phyloP scores from a whole-genome alignment of 1,139 yeast genomes.

The Kurtzmaniella quercitrusa region DNA sequence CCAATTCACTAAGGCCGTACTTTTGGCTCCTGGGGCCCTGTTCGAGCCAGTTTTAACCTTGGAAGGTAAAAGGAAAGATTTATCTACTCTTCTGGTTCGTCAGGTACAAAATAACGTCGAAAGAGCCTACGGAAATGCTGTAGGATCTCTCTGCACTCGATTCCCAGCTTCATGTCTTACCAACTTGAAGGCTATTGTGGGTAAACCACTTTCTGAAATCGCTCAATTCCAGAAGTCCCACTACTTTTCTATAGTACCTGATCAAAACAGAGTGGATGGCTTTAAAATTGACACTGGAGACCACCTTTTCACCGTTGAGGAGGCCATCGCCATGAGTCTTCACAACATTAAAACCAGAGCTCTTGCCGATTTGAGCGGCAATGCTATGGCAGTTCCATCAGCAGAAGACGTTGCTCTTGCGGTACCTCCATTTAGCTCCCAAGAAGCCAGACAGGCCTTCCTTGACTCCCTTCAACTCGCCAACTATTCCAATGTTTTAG shows the following conservation, averaged over 20 bases:
- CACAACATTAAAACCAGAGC: slow-evolving; percentile 68
- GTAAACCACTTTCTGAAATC: slow-evolving; percentile 50
- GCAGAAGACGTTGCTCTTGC: slow-evolving; percentile 70
- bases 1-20: slow-evolving; percentile 80
- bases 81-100: slow-evolving; percentile 71
- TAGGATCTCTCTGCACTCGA: slow-evolving; percentile 66
- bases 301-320: slow-evolving; percentile 55
- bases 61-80: slow-evolving; percentile 88
- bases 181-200: slow-evolving; percentile 68
- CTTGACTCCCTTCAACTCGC: slow-evolving; percentile 72
- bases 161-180: slow-evolving; percentile 69
- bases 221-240: slow-evolving; percentile 48
- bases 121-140: slow-evolving; percentile 76
- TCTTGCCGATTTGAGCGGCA: slow-evolving; percentile 29
- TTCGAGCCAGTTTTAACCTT: slow-evolving; percentile 85
- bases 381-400: slow-evolving; percentile 24
- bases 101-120: slow-evolving; percentile 46
- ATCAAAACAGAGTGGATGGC: slow-evolving; percentile 41
- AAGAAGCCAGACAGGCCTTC: slow-evolving; percentile 66
- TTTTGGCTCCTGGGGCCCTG: slow-evolving; percentile 88
- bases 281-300: slow-evolving; percentile 55
- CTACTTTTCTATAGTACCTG: slow-evolving; percentile 47
- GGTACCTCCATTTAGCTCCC: slow-evolving; percentile 69
- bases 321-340: slow-evolving; percentile 78
- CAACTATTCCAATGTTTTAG: slow-evolving; percentile 55